Base-by-base conservation (phyloP, 2,329 filamentous ascomycete genomes). In the Podosphaera fusca region DNA sequence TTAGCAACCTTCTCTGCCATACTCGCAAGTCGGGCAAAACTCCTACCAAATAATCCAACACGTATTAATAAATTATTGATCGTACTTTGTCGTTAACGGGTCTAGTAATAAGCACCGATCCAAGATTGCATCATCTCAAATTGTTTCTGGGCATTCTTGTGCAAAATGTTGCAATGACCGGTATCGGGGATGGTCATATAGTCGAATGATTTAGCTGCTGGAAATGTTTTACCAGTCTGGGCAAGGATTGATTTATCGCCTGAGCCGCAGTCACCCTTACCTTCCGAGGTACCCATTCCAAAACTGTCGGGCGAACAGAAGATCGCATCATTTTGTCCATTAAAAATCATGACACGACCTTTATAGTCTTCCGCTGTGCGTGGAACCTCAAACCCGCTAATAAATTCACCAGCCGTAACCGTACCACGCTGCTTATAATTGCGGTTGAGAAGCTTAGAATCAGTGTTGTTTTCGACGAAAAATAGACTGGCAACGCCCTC, bases 281-380 rank as follows among this genome's bases (percentile, higher is more conserved):
- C 52, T 2, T 4, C 12, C 36, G 40, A 30, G 12, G 52, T 55
- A 8, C 52, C 52, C 21, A 8, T 33, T 38, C 52, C 52, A 14
- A 55, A 40, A 9, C 4, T 10, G 12, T 55, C 52, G 2, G 52
- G 52, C 12, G 52, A 55, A 49, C 62, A 62, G 46, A 60, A 60
- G 4, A 59, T 46, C 7, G 31, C 53, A 55, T 63, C 61, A 31
- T 60, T 38, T 45, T 61, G 47, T 2, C 60, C 62, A 6, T 62
- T 61, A 4, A 59, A 45, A 1, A 62, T 55, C 21, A 59, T 55
- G 2, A 64, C 58, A 12, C 55, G 55, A 2, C 58, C 59, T 6
- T 46, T 55, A 55, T 60, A 61, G 5, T 8, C 7, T 4, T 55
- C 35, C 2, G 56, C 59, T 35, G 47, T 30, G 14, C 42, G 34